Percentiles rank a stretch among this genome's conserved stretches.
phyloP scores from a whole-genome alignment of 2,329 filamentous ascomycete genomes.

The Trichoderma sp. region DNA sequence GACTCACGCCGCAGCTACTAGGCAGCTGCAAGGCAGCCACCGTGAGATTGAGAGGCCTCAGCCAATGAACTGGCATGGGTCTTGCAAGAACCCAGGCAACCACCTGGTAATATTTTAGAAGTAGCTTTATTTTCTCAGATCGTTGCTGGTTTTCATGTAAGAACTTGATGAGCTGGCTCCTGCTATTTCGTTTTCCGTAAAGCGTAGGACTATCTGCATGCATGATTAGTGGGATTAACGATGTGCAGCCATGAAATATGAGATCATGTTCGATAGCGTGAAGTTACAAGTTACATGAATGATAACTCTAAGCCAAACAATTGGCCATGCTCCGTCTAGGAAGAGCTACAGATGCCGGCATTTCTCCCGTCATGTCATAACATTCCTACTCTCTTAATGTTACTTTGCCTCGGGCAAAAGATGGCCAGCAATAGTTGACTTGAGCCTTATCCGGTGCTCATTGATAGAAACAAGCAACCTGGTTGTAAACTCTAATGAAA shows the following conservation, averaged over 20 bases:
- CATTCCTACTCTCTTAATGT: neutral
- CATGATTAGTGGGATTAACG: neutral
- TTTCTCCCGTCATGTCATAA: neutral
- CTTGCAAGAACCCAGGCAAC: slow-evolving; percentile 17
- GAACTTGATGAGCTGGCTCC: neutral
- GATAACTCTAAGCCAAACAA: neutral
- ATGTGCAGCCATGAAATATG: neutral
- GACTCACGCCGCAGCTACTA: slow-evolving; percentile 22
- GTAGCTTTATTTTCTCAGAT: neutral
- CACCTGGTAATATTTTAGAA: slow-evolving; percentile 19
- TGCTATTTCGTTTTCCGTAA: neutral
- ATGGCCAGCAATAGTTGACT: neutral
- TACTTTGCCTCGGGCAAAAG: neutral
- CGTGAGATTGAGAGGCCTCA: slow-evolving; percentile 5
- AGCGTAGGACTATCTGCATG: neutral
- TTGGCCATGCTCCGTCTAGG: neutral
- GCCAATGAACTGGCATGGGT: slow-evolving; percentile 7
- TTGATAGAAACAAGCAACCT: neutral
- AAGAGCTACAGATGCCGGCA: neutral
- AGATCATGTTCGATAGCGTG: neutral
- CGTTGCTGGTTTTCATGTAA: neutral
- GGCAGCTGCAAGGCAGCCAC: slow-evolving; percentile 20
- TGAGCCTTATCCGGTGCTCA: neutral
- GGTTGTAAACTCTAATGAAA: neutral
- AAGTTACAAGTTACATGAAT: no score